These are phyloP conservation scores for Mycena albidolilacea DNA, from an alignment of 768 basidiomycete species.

Conservation along the genomic window DNA sequence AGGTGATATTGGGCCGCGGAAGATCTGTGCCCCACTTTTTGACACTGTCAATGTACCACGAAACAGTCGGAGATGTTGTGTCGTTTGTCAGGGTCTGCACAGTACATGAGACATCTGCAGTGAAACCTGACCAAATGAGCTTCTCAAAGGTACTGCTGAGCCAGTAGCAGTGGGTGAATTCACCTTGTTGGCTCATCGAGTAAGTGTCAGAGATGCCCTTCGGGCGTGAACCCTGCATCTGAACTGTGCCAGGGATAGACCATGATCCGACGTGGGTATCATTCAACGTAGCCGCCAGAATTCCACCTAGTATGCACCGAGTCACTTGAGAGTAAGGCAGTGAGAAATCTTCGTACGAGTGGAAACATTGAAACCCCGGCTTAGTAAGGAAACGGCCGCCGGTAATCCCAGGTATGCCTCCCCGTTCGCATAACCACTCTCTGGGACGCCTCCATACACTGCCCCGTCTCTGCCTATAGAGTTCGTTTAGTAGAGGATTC, in stretches of 20 bases:
- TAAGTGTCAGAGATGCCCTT: conserved; percentile 4
- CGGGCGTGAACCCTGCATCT: not conserved
- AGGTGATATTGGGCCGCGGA: conserved; percentile 2
- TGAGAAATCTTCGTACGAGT: conserved; percentile 7
- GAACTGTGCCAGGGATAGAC: conserved; percentile 12
- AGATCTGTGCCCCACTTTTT: not conserved
- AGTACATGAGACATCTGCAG: conserved; percentile 21
- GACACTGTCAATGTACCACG: not conserved
- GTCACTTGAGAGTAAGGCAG: not conserved
- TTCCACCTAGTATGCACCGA: conserved; percentile 1
- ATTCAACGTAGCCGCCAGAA: conserved; percentile 11
- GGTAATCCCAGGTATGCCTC: conserved; percentile 28
- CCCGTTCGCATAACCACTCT: conserved; percentile 26
- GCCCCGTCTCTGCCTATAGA: conserved; percentile 9
- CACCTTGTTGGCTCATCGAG: conserved; percentile 23
- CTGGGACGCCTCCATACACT: conserved; percentile 25
- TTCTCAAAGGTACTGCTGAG: not conserved
- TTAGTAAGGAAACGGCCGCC: conserved; percentile 16
- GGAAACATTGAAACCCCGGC: conserved; percentile 17
- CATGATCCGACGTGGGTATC: conserved; percentile 4
- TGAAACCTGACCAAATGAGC: conserved; percentile 11
- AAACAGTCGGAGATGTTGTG: not conserved
- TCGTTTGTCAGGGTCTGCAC: not conserved
- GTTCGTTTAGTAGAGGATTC: not conserved
- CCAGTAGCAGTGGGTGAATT: not conserved